Evolutionary conservation across 2,329 filamentous ascomycete species (phyloP).

Genomic region (Cryoendolithus antarcticus): DNA sequence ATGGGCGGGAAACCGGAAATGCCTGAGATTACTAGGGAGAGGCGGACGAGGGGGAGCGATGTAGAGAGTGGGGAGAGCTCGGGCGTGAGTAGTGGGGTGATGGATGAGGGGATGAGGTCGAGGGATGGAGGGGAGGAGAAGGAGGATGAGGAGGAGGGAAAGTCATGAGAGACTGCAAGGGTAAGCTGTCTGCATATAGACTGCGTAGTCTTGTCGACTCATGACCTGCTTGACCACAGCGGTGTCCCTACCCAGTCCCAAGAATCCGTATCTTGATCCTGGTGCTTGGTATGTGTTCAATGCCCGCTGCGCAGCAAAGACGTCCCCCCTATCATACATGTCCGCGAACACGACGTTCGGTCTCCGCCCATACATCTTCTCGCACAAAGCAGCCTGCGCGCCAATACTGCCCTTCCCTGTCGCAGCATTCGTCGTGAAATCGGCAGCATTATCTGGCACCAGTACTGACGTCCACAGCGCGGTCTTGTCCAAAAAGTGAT

Average conservation of each 20-base stretch:
- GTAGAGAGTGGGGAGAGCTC: slow-evolving; percentile 13
- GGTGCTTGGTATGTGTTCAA: slow-evolving; percentile 21
- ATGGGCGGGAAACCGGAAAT: slow-evolving; percentile 37
- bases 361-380: slow-evolving; percentile 23
- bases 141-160: slow-evolving; percentile 4
- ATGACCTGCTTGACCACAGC: too few relatives aligned
- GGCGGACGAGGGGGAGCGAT: slow-evolving; percentile 9
- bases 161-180: slow-evolving; percentile 12
- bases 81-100: slow-evolving; percentile 10
- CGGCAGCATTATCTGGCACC: slow-evolving; percentile 30
- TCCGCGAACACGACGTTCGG: slow-evolving; percentile 34
- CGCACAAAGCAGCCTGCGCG: slow-evolving; percentile 28
- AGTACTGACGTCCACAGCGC: slow-evolving; percentile 25
- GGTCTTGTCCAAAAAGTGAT: slow-evolving; percentile 35
- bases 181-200: too few relatives aligned
- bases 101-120: slow-evolving; percentile 1
- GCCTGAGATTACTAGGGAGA: slow-evolving; percentile 19
- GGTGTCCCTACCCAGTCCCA: too few relatives aligned
- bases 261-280: too few relatives aligned
- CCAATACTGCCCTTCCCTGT: slow-evolving; percentile 34
- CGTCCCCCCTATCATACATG: slow-evolving; percentile 33
- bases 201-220: too few relatives aligned
- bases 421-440: slow-evolving; percentile 31
- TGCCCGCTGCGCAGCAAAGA: slow-evolving; percentile 27
- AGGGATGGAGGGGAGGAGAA: slow-evolving; percentile 3